These are phyloP conservation scores for Curvularia spicifera DNA, from an alignment of 2,329 filamentous ascomycete species.

Conservation along the genomic window DNA sequence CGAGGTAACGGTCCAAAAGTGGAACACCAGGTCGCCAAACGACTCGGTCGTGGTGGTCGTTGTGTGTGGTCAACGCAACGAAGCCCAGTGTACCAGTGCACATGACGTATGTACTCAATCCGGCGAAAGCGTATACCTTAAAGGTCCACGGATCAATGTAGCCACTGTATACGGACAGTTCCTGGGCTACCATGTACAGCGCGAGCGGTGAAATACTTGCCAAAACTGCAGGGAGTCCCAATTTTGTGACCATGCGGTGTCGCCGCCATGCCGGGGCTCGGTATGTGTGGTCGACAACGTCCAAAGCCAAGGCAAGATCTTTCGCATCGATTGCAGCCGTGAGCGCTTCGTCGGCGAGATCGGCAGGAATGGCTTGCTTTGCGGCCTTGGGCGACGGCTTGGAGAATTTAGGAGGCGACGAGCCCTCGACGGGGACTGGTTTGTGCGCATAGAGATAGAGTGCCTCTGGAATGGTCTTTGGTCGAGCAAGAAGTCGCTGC, in stretches of 20 bases:
- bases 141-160: slow-evolving; percentile 79
- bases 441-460: slow-evolving; percentile 86
- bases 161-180: slow-evolving; percentile 69
- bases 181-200: slow-evolving; percentile 73
- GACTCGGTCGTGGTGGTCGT: slow-evolving; percentile 94
- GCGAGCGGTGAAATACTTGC: slow-evolving; percentile 67
- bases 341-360: slow-evolving; percentile 75
- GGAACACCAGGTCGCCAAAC: slow-evolving; percentile 87
- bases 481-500: slow-evolving; percentile 73
- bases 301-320: slow-evolving; percentile 78
- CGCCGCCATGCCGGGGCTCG: slow-evolving; percentile 69
- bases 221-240: slow-evolving; percentile 64
- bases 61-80: slow-evolving; percentile 82
- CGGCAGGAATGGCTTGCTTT: slow-evolving; percentile 73
- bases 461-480: slow-evolving; percentile 78
- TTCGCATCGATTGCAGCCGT: slow-evolving; percentile 79
- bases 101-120: slow-evolving; percentile 81
- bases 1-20: slow-evolving; percentile 79
- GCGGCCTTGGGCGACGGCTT: slow-evolving; percentile 70
- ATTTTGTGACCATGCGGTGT: slow-evolving; percentile 70
- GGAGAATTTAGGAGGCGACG: slow-evolving; percentile 53
- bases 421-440: slow-evolving; percentile 68
- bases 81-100: slow-evolving; percentile 83
- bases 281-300: slow-evolving; percentile 74
- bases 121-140: slow-evolving; percentile 78